Conservation (phyloP, 352 stramenopile genomes). For the Globisporangium paddicum region DNA sequence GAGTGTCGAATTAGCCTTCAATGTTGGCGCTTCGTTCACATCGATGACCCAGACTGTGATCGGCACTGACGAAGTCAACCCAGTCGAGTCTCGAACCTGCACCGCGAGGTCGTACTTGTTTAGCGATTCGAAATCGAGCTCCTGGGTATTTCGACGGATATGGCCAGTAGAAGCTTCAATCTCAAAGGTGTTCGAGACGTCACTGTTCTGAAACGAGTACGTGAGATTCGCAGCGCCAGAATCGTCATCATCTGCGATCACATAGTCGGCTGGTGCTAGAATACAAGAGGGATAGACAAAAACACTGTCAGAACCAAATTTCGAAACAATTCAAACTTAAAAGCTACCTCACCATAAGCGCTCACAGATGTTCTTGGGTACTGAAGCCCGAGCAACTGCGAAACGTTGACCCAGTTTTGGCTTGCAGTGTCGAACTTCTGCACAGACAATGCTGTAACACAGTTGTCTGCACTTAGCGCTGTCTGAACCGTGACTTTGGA, state of each 20-base stretch:
- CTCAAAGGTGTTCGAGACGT: neutral
- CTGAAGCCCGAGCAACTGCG: constrained; percentile 17
- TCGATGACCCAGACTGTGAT: constrained; percentile 29
- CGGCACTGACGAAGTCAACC: constrained; percentile 9
- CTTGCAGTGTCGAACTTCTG: constrained; percentile 21
- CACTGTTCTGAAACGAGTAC: constrained; percentile 4
- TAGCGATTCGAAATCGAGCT: constrained; percentile 27
- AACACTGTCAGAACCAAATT: neutral
- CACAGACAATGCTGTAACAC: constrained; percentile 15
- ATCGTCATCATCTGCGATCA: constrained; percentile 11
- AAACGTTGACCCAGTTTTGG: constrained; percentile 14
- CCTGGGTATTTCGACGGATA: constrained; percentile 10
- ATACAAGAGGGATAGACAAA: neutral
- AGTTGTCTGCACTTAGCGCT: constrained; percentile 11
- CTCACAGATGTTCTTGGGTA: constrained; percentile 16
- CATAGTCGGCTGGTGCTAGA: constrained; percentile 7
- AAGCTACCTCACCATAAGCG: constrained; percentile 21
- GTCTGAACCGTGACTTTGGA: constrained; percentile 28
- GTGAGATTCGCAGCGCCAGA: constrained; percentile 1
- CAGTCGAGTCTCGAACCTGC: constrained; percentile 13
- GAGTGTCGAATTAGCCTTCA: constrained; percentile 12
- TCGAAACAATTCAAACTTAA: neutral
- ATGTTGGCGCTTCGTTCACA: constrained; percentile 22
- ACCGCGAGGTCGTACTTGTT: constrained; percentile 25
- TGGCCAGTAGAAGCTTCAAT: constrained; percentile 19